Evolutionary conservation across 176 grass and related monocot species (phyloP).

Genomic region (Eragrostis nindensis): DNA sequence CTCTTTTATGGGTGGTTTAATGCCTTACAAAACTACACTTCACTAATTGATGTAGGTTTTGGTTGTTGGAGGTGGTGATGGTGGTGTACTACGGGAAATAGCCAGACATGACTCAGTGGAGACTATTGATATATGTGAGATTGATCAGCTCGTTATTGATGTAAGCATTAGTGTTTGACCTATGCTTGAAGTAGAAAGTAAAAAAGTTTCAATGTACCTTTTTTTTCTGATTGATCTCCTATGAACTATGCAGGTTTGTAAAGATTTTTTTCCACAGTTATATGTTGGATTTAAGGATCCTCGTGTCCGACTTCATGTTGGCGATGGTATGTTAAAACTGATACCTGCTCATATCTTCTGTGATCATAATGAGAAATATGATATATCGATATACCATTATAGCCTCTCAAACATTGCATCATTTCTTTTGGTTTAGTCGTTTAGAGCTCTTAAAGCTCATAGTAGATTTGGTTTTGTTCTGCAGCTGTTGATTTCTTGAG

Average conservation of each 20-base stretch:
- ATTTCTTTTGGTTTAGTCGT: neutral
- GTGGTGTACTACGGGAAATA: constrained; percentile 85
- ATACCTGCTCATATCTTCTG: neutral
- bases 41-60: constrained; percentile 81
- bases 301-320: constrained; percentile 84
- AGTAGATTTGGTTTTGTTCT: constrained; percentile 40
- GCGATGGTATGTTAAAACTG: constrained; percentile 69
- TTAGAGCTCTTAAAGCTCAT: constrained; percentile 20
- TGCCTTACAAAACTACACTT: no score
- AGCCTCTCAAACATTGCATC: constrained; percentile 7
- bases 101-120: constrained; percentile 82
- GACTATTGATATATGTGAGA: constrained; percentile 92
- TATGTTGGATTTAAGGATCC: constrained; percentile 82
- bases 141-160: constrained; percentile 91
- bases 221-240: neutral
- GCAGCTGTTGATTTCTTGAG: constrained; percentile 79
- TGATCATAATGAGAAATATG: constrained; percentile 4
- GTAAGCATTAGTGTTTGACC: constrained; percentile 48
- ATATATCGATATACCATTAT: neutral
- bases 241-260: constrained; percentile 64
- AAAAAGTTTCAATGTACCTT: neutral
- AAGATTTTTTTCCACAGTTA: constrained; percentile 79
- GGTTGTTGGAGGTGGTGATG: constrained; percentile 93
- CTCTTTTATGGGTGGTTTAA: neutral
- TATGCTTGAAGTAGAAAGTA: neutral